Conservation (phyloP, 1,139 yeast species). For the Suhomyces guaymorum region DNA sequence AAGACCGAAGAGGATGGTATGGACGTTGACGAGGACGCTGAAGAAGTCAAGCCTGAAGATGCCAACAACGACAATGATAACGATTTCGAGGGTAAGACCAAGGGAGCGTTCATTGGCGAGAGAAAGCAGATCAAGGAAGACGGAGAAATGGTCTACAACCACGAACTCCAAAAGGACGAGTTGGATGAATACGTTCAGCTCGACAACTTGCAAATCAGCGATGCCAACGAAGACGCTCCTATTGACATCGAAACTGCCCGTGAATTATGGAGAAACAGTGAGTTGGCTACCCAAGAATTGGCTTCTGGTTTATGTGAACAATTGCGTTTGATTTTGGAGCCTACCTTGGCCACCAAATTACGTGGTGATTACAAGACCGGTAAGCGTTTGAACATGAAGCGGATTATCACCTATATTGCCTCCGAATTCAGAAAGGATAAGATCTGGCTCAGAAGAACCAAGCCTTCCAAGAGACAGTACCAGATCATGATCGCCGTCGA, state of each 20-base stretch:
- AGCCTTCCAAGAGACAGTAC: conserved; percentile 95
- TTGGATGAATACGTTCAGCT: conserved; percentile 32
- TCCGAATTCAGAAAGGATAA: conserved; percentile 96
- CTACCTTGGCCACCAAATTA: conserved; percentile 90
- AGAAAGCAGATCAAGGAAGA: conserved; percentile 35
- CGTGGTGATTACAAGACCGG: conserved; percentile 98
- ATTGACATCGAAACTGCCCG: conserved; percentile 67
- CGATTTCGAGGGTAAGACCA: conserved; percentile 54
- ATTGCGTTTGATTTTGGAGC: conserved; percentile 87
- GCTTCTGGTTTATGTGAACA: conserved; percentile 92
- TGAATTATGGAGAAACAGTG: conserved; percentile 80
- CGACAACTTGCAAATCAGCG: conserved; percentile 28
- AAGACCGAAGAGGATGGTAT: conserved; percentile 25
- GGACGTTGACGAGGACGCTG: conserved; percentile 24
- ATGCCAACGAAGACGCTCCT: conserved; percentile 36
- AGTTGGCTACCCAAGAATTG: conserved; percentile 78
- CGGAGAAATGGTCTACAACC: conserved; percentile 23
- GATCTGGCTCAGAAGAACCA: conserved; percentile 96
- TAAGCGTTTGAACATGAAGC: conserved; percentile 93
- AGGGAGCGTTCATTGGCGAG: conserved; percentile 55
- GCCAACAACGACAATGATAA: conserved; percentile 36
- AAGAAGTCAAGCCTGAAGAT: conserved; percentile 23
- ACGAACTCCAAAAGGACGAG: conserved; percentile 27
- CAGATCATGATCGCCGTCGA: conserved; percentile 98
- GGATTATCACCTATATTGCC: conserved; percentile 97